A percentile compares a stretch with the other conserved stretches of the same genome.
These are phyloP conservation scores for Heimioporus retisporus DNA, from an alignment of 1,284 basidiomycete species.

Conservation along the genomic window DNA sequence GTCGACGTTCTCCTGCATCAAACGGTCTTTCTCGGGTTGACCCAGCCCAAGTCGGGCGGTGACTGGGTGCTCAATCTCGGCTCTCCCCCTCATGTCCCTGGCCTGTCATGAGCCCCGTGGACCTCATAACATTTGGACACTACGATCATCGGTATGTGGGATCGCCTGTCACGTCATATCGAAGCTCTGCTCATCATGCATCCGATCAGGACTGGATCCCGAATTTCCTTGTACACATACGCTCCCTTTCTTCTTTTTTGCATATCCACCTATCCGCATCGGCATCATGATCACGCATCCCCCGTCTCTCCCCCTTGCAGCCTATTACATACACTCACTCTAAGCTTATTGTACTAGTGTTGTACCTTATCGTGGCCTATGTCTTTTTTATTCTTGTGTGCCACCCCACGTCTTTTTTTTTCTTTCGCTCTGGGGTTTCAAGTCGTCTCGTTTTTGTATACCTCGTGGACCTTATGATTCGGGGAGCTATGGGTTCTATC, in stretches of 20 bases:
- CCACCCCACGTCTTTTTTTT: too few species aligned
- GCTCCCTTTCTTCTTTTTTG: conserved; percentile 24
- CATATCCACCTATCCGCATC: conserved; percentile 16
- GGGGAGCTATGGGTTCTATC: too few species aligned
- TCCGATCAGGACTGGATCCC: conserved; percentile 34
- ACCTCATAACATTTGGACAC: conserved; percentile 15
- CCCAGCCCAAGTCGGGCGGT: conserved; percentile 40
- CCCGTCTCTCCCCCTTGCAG: conserved; percentile 20
- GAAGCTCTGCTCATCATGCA: conserved; percentile 5
- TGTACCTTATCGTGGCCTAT: conserved; percentile 4
- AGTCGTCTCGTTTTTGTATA: too few species aligned
- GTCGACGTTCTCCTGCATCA: conserved; percentile 60
- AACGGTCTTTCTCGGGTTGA: conserved; percentile 54
- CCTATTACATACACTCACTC: conserved; percentile 17
- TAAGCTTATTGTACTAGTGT: conserved; percentile 26
- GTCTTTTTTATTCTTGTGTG: not conserved
- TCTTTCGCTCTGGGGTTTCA: too few species aligned
- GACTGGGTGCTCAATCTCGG: conserved; percentile 49
- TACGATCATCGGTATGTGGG: conserved; percentile 27
- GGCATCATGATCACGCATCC: conserved; percentile 26
- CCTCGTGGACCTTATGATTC: too few species aligned
- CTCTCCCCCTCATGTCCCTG: conserved; percentile 4
- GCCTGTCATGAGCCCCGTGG: conserved; percentile 19
- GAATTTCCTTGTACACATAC: conserved; percentile 29
- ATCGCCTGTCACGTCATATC: not conserved